Conservation (phyloP, 1,284 basidiomycete genomes). For the Puccinia hordei region DNA sequence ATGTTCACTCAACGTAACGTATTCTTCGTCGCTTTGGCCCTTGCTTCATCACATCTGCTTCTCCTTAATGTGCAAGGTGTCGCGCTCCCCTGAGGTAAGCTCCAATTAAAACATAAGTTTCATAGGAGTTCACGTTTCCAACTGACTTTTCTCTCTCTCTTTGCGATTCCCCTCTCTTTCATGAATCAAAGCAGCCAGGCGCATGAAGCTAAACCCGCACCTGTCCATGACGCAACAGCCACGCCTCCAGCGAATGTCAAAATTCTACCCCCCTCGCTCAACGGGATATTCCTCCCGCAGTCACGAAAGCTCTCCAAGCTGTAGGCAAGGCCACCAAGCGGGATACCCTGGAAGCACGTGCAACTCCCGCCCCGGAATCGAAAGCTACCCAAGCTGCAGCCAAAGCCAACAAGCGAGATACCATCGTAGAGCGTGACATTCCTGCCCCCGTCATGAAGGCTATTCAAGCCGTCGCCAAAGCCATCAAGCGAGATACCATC, state of each 20-base stretch:
- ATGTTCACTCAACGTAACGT: background rate
- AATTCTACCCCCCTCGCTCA: background rate
- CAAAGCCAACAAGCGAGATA: no score
- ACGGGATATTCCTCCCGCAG: background rate
- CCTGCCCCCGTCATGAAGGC: no score
- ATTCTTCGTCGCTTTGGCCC: background rate
- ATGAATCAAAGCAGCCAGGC: background rate
- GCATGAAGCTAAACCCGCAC: background rate
- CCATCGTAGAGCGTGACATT: no score
- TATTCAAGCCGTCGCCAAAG: no score
- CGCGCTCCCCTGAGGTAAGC: background rate
- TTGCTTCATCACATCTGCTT: background rate
- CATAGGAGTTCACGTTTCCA: background rate
- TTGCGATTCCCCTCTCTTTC: background rate
- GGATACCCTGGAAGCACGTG: no score
- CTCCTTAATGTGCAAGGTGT: background rate
- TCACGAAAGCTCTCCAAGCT: no score
- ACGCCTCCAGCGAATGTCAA: no score
- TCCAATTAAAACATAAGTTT: no score
- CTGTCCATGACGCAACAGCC: background rate
- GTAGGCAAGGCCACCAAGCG: no score
- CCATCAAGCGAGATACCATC: no score
- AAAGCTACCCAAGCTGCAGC: no score
- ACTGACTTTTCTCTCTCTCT: background rate
- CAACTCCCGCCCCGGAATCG: no score